These are phyloP conservation scores for Corynespora cassiicola DNA, from an alignment of 2,329 filamentous ascomycete genomes.

Conservation along the genomic window DNA sequence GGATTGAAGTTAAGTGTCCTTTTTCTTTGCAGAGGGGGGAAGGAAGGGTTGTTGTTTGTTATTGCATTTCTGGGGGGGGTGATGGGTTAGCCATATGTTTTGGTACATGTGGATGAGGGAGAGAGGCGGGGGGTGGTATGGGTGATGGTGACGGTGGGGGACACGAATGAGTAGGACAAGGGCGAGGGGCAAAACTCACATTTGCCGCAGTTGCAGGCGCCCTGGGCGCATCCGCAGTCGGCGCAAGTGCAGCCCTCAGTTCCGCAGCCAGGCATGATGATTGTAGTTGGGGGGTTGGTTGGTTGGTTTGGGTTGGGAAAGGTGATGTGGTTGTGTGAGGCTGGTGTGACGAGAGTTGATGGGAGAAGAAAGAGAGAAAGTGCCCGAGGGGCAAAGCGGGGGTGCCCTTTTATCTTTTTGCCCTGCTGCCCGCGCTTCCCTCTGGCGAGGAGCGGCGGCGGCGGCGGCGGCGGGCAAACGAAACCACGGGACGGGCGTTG, in stretches of 20 bases:
- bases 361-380: constrained; percentile 8
- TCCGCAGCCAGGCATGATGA: constrained; percentile 45
- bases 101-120: neutral
- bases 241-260: constrained; percentile 41
- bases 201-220: constrained; percentile 41
- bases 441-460: no score
- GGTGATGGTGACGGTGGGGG: neutral
- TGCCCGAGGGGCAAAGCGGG: constrained; percentile 20
- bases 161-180: neutral
- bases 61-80: no score
- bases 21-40: no score
- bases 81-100: no score
- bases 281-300: constrained; percentile 9
- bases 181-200: constrained; percentile 11
- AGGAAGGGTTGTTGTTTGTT: no score
- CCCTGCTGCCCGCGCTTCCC: no score
- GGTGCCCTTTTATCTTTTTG: constrained; percentile 17
- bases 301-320: constrained; percentile 11
- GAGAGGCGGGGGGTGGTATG: neutral
- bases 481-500: neutral
- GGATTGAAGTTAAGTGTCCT: no score
- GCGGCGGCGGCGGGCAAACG: neutral
- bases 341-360: constrained; percentile 13
- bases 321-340: constrained; percentile 1
- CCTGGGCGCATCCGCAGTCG: constrained; percentile 40